Base-by-base conservation (phyloP, 2,329 filamentous ascomycete species). In the Amesomyces nigricolor region DNA sequence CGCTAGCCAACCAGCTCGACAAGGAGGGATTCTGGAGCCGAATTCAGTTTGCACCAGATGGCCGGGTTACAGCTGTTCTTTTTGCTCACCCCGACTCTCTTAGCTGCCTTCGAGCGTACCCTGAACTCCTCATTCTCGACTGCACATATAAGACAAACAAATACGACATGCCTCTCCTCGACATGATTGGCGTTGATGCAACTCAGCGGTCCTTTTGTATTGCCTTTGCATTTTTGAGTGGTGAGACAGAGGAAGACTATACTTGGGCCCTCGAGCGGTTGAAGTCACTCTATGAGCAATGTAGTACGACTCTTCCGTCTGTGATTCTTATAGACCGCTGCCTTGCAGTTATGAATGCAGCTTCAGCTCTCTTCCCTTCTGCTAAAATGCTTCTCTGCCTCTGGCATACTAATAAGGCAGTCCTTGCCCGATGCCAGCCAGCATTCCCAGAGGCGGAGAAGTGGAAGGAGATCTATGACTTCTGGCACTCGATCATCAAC, bases 241-340 rank as follows among this genome's bases (percentile, higher is more conserved):
- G 46, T 11, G 35, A 48, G 46, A 39, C 46, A 38, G 46, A 48
- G 22, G 46, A 48, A 26, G 46, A 48, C 32, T 48, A 48, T 16
- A 39, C 5, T 14, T 48, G 16, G 32, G 47, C 47, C 1, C 47
- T 49, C 6, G 37, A 49, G 47, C 47, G 47, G 35, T 42, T 49
- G 22, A 49, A 32, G 47, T 6, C 22, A 26, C 32, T 50, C n/a
- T 50, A 50, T 16, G 13, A 50, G 47, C 47, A 50, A 32, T 50
- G 38, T 32, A 14, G 11, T 17, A 22, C n/a, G 13, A 19, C 22
- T 32, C 17, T 50, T 14, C 47, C 37, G 14, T 50, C 47, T 22
- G 38, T 50, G 11, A 42, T 50, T 42, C 22, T 50, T 10, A 42
- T 22, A 42, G 47, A 50, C 38, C 47, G 47, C n/a, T 50, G 47